These are phyloP conservation scores for Malassezia pachydermatis DNA, from an alignment of 1,284 basidiomycete species.

Conservation along the genomic window DNA sequence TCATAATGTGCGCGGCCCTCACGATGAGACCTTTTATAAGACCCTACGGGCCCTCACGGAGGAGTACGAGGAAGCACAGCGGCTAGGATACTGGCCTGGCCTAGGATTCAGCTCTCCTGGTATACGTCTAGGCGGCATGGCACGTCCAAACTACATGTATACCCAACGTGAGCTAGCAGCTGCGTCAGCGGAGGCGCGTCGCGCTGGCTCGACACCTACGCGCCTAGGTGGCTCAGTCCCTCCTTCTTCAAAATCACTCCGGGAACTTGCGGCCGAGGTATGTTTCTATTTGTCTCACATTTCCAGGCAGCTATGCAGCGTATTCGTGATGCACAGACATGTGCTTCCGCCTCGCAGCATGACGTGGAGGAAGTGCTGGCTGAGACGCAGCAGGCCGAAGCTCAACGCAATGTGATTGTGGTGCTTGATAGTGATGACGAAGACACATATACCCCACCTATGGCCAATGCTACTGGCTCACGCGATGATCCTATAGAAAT, in stretches of 20 bases:
- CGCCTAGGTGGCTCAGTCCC: background rate
- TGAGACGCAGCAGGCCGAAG: background rate
- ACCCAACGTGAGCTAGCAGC: background rate
- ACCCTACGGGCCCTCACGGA: conserved; percentile 21
- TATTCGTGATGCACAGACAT: conserved; percentile 7
- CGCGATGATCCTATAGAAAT: conserved; percentile 2
- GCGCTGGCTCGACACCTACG: background rate
- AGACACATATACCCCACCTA: background rate
- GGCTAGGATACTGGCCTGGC: conserved; percentile 19
- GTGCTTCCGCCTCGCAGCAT: conserved; percentile 3
- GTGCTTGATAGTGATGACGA: conserved; percentile 12
- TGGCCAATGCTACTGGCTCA: background rate
- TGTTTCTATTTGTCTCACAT: too few relatives aligned
- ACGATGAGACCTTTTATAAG: conserved; percentile 24
- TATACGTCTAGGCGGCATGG: conserved; percentile 15
- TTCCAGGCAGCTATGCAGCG: conserved; percentile 15
- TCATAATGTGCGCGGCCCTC: conserved; percentile 30
- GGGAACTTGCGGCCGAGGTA: conserved; percentile 13
- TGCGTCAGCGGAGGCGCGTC: background rate
- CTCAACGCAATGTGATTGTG: background rate
- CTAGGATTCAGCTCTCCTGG: conserved; percentile 21
- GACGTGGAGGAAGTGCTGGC: background rate
- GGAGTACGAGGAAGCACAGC: conserved; percentile 19
- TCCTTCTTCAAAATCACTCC: background rate
- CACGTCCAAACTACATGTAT: too few relatives aligned